Base-by-base conservation (phyloP, 345 rosid species). In the Murraya koenigii region DNA sequence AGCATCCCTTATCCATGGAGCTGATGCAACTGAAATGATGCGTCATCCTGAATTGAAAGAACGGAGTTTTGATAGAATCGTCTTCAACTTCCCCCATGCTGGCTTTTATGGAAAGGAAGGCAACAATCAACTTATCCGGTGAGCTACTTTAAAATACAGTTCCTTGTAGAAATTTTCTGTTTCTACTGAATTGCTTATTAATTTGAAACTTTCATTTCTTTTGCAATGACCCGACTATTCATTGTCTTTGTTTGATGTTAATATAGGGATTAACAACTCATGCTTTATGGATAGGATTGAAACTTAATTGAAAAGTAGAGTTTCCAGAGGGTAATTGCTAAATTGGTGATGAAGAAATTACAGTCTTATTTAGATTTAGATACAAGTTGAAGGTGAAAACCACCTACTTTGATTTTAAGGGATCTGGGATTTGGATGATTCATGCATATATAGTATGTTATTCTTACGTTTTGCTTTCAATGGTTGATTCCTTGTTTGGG, bases 71-170 rank as follows among this genome's bases (percentile, higher is more conserved):
- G 92, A 91, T 63, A 82, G 87, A 7, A 75, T 90, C 61, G 78
- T 90, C 76, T 87, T 30, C 32, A 30, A 30, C 32, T 30, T 30
- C 32, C 32, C 32, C 32, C 32, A 30, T 30, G 32, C 32, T 0
- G 97, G 91, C 23, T 92, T 90, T 75, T 35, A 80, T 10, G 80
- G 92, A 58, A 87, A 49, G 78, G 89, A 88, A 80, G 82, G 81
- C 32, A n/a, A 56, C 74, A 19, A 1, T 75, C 9, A 1, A 6
- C 2, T 77, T 55, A 89, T 87, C 38, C 9, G 17, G 92, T 89
- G 58, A 79, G 81, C 38, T 19, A 13, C 26, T 25, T 61, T 47
- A 28, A 30, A 22, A 10, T 23, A 58, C 13, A 38, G 1, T 59
- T 25, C 32, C 3, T 23, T 59, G 13, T 59, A 59, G 63, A 59